These are phyloP conservation scores for Suillus paluster DNA, from an alignment of 768 basidiomycete species.

Conservation along the genomic window DNA sequence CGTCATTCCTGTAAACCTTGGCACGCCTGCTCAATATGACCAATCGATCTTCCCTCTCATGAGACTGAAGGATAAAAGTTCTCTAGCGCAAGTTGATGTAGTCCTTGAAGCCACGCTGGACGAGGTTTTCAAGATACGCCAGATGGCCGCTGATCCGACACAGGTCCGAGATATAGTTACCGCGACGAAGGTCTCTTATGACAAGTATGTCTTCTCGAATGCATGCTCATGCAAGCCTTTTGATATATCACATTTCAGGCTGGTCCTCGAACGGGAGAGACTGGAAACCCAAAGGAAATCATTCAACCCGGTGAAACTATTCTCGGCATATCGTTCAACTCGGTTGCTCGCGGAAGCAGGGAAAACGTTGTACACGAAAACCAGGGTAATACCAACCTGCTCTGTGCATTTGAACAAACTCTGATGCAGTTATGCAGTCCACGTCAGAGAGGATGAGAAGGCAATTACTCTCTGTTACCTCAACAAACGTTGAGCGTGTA, in stretches of 20 bases:
- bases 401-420: background rate
- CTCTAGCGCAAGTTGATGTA: background rate
- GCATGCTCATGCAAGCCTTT: background rate
- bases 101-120: slow-evolving; percentile 19
- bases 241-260: background rate
- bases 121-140: slow-evolving; percentile 11
- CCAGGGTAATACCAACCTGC: slow-evolving; percentile 11
- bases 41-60: slow-evolving; percentile 14
- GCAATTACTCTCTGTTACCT: slow-evolving; percentile 13
- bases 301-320: slow-evolving; percentile 8
- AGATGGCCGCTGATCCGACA: background rate
- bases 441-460: slow-evolving; percentile 17
- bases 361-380: slow-evolving; percentile 8
- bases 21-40: slow-evolving; percentile 10
- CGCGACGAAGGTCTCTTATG: slow-evolving; percentile 7
- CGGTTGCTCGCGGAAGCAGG: slow-evolving; percentile 12
- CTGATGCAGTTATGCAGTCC: slow-evolving; percentile 8
- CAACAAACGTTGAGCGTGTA: background rate
- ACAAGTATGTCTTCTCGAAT: slow-evolving; percentile 5
- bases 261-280: background rate
- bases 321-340: slow-evolving; percentile 10
- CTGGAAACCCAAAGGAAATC: slow-evolving; percentile 10
- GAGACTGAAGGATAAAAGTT: background rate
- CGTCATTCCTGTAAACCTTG: slow-evolving; percentile 10
- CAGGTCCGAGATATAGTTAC: background rate